phyloP scores from a whole-genome alignment of 192 early-diverging fungal genomes.

The Backusella psychrophila region DNA sequence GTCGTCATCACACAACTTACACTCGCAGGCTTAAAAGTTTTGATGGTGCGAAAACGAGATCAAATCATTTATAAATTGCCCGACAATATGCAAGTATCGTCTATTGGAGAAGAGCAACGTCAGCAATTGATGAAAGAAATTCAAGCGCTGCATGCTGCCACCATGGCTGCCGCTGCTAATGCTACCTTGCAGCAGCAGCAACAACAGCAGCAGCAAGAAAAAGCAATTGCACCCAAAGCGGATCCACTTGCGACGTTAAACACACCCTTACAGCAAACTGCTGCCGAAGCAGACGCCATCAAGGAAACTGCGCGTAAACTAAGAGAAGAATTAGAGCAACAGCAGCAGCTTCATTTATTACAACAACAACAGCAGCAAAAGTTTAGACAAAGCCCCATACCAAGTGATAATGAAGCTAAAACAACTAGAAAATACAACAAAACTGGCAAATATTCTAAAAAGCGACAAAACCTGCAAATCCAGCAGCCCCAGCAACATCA shows the following conservation, averaged over 20 bases:
- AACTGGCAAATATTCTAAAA: constrained; percentile 63
- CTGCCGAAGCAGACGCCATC: constrained; percentile 16
- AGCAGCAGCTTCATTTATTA: not conserved
- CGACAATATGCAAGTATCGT: constrained; percentile 51
- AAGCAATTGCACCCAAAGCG: constrained; percentile 25
- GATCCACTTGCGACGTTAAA: constrained; percentile 5
- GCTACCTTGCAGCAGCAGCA: not conserved
- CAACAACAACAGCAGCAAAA: constrained; percentile 9
- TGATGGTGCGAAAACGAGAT: constrained; percentile 38
- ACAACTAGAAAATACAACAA: constrained; percentile 55
- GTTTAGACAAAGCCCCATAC: not conserved
- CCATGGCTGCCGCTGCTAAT: constrained; percentile 9
- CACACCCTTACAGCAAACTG: constrained; percentile 5
- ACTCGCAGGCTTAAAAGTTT: constrained; percentile 25
- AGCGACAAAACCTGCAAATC: constrained; percentile 26
- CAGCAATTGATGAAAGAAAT: constrained; percentile 44
- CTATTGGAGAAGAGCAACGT: constrained; percentile 42
- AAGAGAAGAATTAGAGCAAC: constrained; percentile 24
- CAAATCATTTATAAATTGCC: constrained; percentile 55
- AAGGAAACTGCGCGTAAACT: constrained; percentile 23
- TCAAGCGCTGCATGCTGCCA: constrained; percentile 41
- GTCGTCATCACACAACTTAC: constrained; percentile 24
- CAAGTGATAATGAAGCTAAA: constrained; percentile 21
- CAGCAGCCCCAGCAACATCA: not conserved
- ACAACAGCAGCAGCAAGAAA: not conserved